These are phyloP conservation scores for Paecilomyces formosus DNA, from an alignment of 2,329 filamentous ascomycete species.

Conservation along the genomic window DNA sequence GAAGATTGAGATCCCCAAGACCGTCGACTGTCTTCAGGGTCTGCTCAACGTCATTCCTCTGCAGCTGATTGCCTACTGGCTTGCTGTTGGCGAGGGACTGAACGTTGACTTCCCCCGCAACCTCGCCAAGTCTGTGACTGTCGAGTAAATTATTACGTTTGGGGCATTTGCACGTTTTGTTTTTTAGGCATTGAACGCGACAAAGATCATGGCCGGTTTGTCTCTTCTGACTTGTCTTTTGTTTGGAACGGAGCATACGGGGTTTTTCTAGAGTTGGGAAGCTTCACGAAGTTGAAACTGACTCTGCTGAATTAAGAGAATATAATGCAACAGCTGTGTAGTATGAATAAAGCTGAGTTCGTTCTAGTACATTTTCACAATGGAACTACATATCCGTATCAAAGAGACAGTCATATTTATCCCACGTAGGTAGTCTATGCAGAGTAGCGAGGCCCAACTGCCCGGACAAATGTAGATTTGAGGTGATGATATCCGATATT, in stretches of 20 bases:
- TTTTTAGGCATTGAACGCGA: background rate
- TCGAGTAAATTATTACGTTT: conserved; percentile 60
- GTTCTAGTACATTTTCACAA: background rate
- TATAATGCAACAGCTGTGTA: background rate
- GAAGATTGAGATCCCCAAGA: conserved; percentile 96
- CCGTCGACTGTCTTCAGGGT: conserved; percentile 90
- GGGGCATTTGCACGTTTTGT: background rate
- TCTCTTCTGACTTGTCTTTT: background rate
- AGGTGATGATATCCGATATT: background rate
- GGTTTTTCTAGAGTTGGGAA: background rate
- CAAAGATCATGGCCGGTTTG: background rate
- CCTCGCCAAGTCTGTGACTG: conserved; percentile 96
- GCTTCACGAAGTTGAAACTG: background rate
- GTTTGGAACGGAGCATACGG: background rate
- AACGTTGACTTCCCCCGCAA: conserved; percentile 99
- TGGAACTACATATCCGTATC: background rate
- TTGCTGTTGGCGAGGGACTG: conserved; percentile 88
- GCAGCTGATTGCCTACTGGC: conserved; percentile 98
- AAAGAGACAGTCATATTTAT: background rate
- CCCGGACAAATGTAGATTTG: background rate
- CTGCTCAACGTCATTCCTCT: conserved; percentile 96
- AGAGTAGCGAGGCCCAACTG: background rate
- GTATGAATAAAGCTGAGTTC: background rate
- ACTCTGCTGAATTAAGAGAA: background rate
- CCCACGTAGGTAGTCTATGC: background rate